A percentile compares a stretch with the other conserved stretches of the same genome.
Conservation (phyloP, 1,139 yeast genomes). For the Lipomyces yarrowii region DNA sequence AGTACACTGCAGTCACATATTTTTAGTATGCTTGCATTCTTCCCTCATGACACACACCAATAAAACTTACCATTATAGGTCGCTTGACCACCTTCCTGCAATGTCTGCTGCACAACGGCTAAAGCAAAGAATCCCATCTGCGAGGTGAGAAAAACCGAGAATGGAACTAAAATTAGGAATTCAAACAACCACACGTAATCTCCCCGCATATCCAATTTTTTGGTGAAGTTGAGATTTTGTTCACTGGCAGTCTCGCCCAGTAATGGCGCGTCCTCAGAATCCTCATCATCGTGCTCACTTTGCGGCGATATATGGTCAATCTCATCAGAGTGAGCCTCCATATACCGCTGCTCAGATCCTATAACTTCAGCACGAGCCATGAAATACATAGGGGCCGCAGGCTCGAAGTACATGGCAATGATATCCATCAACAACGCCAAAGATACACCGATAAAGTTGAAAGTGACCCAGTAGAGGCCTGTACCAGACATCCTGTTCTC, state of each 20-base stretch:
- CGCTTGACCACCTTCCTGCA: constrained; percentile 32
- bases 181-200: constrained; percentile 29
- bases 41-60: constrained; percentile 3
- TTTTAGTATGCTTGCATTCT: constrained; percentile 7
- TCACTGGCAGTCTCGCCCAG: constrained; percentile 25
- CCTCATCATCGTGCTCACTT: constrained; percentile 27
- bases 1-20: constrained; percentile 23
- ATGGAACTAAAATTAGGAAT: constrained; percentile 30
- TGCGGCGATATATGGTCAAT: constrained; percentile 28
- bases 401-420: constrained; percentile 28
- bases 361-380: constrained; percentile 30
- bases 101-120: constrained; percentile 34
- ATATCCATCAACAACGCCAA: constrained; percentile 28
- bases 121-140: constrained; percentile 31
- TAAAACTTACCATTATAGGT: constrained; percentile 22
- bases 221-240: constrained; percentile 20
- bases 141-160: constrained; percentile 29
- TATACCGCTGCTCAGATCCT: constrained; percentile 27
- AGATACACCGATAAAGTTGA: constrained; percentile 29
- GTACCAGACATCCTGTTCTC: constrained; percentile 31
- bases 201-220: constrained; percentile 23
- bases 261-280: constrained; percentile 28
- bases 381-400: constrained; percentile 32
- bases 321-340: constrained; percentile 23
- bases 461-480: constrained; percentile 30